Conservation (phyloP, 2,329 filamentous ascomycete genomes). For the Cryphonectria nitschkei region DNA sequence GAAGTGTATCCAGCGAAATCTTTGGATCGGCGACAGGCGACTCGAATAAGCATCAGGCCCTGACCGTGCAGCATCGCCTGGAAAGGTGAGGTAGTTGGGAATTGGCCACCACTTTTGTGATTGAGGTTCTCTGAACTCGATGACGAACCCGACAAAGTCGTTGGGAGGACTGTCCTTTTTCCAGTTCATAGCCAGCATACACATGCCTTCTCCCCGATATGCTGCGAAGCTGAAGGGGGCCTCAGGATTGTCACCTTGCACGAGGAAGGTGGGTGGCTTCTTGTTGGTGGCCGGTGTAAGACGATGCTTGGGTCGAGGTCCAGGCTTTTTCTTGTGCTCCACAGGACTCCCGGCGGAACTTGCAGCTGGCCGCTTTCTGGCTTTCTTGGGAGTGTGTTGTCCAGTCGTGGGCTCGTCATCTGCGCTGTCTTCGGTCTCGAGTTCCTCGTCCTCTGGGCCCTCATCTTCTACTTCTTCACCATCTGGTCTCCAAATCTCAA, state of each 20-base stretch:
- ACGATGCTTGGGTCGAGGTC: slow-evolving; percentile 18
- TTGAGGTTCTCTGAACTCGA: slow-evolving; percentile 31
- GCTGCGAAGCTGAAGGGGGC: slow-evolving; percentile 31
- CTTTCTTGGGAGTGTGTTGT: slow-evolving; percentile 16
- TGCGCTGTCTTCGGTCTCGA: slow-evolving; percentile 11
- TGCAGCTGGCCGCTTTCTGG: slow-evolving; percentile 24
- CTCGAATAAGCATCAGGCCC: slow-evolving; percentile 31
- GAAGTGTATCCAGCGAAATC: slow-evolving; percentile 33
- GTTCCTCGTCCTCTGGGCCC: slow-evolving; percentile 14
- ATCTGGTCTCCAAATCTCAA: slow-evolving; percentile 18
- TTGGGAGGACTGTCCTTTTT: slow-evolving; percentile 30
- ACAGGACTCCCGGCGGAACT: slow-evolving; percentile 23
- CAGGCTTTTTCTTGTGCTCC: slow-evolving; percentile 23
- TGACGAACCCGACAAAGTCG: slow-evolving; percentile 32
- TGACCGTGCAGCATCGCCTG: slow-evolving; percentile 23
- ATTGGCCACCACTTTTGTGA: slow-evolving; percentile 29
- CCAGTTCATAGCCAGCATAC: slow-evolving; percentile 33
- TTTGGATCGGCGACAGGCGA: slow-evolving; percentile 32
- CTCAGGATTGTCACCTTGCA: slow-evolving; percentile 28
- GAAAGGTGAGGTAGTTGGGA: slow-evolving; percentile 31
- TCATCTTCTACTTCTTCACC: slow-evolving; percentile 7
- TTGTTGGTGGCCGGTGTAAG: slow-evolving; percentile 29
- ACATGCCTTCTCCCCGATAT: slow-evolving; percentile 32
- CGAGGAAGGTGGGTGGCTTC: slow-evolving; percentile 30
- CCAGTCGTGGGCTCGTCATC: slow-evolving; percentile 9